phyloP scores from a whole-genome alignment of 2,329 filamentous ascomycete genomes.

The Monosporascus cannonballus region DNA sequence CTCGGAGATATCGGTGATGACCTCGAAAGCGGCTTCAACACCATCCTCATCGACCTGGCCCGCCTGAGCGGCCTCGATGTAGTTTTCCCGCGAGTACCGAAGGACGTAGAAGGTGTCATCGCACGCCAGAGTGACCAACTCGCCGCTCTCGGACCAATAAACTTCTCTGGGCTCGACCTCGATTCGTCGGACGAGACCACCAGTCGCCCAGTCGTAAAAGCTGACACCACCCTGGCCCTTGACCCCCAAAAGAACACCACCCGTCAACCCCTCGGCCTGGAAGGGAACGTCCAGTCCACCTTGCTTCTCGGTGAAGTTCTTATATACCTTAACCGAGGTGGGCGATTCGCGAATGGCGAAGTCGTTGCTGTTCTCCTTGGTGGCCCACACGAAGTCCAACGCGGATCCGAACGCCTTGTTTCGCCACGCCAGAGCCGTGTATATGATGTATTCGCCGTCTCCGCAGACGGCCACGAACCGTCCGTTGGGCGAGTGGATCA shows the following conservation, averaged over 20 bases:
- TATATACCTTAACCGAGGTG: constrained; percentile 94
- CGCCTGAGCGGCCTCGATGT: constrained; percentile 73
- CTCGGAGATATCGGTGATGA: constrained; percentile 93
- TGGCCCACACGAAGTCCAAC: constrained; percentile 93
- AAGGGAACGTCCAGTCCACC: constrained; percentile 91
- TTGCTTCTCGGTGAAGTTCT: constrained; percentile 90
- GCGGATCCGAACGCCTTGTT: constrained; percentile 97
- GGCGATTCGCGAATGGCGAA: constrained; percentile 93
- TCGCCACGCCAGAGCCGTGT: constrained; percentile 91
- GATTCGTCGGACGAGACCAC: constrained; percentile 83
- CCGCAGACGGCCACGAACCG: constrained; percentile 77
- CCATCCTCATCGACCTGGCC: constrained; percentile 84
- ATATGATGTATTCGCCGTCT: constrained; percentile 98
- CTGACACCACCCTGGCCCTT: constrained; percentile 92
- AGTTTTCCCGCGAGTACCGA: constrained; percentile 84
- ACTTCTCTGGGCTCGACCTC: constrained; percentile 70
- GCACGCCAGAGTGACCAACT: constrained; percentile 86
- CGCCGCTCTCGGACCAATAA: constrained; percentile 96
- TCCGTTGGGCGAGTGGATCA: constrained; percentile 93
- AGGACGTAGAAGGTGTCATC: constrained; percentile 95
- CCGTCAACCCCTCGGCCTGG: constrained; percentile 84
- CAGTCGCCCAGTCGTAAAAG: constrained; percentile 93
- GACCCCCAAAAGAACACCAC: constrained; percentile 85
- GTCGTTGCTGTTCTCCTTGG: constrained; percentile 96
- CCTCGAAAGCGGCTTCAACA: constrained; percentile 91